A percentile compares a stretch with the other conserved stretches of the same genome.
Evolutionary conservation across 2,329 filamentous ascomycete species (phyloP).

Genomic region (Hypoxylon sp.): DNA sequence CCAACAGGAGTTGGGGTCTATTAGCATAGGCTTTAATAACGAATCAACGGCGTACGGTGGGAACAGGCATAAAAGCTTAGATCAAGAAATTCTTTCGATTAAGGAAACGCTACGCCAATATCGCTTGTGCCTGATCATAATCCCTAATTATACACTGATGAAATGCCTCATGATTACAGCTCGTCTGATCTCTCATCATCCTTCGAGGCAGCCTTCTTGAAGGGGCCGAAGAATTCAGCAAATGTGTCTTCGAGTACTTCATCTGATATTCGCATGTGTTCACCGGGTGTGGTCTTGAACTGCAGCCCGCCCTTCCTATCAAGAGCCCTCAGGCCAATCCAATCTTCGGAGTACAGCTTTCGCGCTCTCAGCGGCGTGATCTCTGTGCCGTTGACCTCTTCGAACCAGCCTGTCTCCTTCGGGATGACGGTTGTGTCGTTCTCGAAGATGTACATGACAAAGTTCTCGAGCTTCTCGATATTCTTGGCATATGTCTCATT

Average conservation of each 20-base stretch:
- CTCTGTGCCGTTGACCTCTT: conserved; percentile 82
- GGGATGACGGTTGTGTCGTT: conserved; percentile 89
- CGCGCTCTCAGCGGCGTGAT: conserved; percentile 78
- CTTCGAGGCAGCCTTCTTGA: conserved; percentile 58
- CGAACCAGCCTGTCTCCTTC: conserved; percentile 92
- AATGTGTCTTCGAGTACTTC: conserved; percentile 77
- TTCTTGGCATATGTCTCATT: conserved; percentile 81
- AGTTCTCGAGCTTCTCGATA: conserved; percentile 77
- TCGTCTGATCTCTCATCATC: conserved; percentile 54
- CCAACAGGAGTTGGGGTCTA: conserved; percentile 41
- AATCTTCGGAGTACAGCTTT: conserved; percentile 88
- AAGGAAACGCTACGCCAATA: conserved; percentile 28
- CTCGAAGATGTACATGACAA: conserved; percentile 92
- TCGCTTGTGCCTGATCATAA: conserved; percentile 25
- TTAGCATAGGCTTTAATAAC: conserved; percentile 37
- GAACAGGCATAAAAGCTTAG: conserved; percentile 32
- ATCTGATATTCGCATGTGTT: conserved; percentile 85
- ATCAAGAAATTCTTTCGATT: conserved; percentile 26
- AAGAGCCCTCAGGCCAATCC: conserved; percentile 86
- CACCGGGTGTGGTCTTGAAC: conserved; percentile 80
- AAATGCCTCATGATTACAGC: conserved; percentile 52
- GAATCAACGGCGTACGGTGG: conserved; percentile 39
- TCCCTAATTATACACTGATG: conserved; percentile 27
- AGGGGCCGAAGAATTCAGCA: conserved; percentile 74
- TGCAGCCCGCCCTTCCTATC: conserved; percentile 84